These are phyloP conservation scores for Limonomyces culmigenus DNA, from an alignment of 1,284 basidiomycete genomes.

Conservation along the genomic window DNA sequence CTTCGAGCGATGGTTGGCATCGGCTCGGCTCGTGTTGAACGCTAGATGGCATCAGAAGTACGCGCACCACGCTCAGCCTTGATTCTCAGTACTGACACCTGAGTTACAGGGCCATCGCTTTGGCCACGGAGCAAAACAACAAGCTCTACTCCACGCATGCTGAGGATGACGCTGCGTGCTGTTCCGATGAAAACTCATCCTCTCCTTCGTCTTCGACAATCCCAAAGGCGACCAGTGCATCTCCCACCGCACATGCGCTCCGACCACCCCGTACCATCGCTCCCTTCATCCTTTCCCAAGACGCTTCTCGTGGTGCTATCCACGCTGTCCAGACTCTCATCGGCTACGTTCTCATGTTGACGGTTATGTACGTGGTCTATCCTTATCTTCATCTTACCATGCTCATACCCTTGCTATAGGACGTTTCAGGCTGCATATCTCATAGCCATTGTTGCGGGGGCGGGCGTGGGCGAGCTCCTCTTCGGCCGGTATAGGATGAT, in stretches of 20 bases:
- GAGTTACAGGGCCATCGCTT: no score
- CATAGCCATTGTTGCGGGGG: slow-evolving; percentile 42
- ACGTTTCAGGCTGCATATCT: slow-evolving; percentile 58
- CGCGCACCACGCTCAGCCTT: slow-evolving; percentile 25
- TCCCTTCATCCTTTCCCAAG: slow-evolving; percentile 42
- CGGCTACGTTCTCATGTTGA: slow-evolving; percentile 48
- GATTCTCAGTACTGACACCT: slow-evolving; percentile 1
- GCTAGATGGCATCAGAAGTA: slow-evolving; percentile 32
- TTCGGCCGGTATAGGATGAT: slow-evolving; percentile 37
- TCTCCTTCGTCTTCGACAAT: no score
- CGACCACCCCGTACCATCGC: slow-evolving; percentile 19
- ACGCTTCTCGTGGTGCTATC: slow-evolving; percentile 42
- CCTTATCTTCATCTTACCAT: slow-evolving; percentile 1
- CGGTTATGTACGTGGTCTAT: slow-evolving; percentile 39
- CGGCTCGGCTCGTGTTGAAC: slow-evolving; percentile 32
- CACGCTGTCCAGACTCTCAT: slow-evolving; percentile 39
- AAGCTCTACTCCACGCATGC: no score
- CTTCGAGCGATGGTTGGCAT: slow-evolving; percentile 49
- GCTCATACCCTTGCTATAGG: slow-evolving; percentile 21
- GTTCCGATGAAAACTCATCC: not conserved
- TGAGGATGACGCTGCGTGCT: no score
- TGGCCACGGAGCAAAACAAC: no score
- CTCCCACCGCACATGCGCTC: no score
- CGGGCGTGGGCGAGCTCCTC: slow-evolving; percentile 46
- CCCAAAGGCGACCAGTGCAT: no score